phyloP scores from a whole-genome alignment of 257 asterid genomes.

The Ilex aquifolium region DNA sequence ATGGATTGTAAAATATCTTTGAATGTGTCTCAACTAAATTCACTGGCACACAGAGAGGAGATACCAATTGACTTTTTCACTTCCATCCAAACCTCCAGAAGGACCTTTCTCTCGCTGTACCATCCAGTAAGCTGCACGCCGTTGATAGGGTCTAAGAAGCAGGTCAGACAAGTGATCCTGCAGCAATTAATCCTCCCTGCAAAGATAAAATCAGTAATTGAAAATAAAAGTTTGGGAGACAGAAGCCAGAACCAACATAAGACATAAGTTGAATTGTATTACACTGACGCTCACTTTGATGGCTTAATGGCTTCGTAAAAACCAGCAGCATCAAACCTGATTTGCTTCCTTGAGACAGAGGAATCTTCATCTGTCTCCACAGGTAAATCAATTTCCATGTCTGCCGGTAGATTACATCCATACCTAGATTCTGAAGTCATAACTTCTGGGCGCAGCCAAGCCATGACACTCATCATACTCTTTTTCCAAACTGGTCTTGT shows the following conservation, averaged over 20 bases:
- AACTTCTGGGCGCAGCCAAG: conserved; percentile 93
- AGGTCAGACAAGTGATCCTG: conserved; percentile 61
- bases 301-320: conserved; percentile 97
- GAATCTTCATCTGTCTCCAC: conserved; percentile 26
- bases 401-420: conserved; percentile 31
- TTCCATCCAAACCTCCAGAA: conserved; percentile 29
- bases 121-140: conserved; percentile 99
- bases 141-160: conserved; percentile 94
- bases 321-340: conserved; percentile 62
- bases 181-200: conserved; percentile 77
- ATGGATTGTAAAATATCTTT: conserved; percentile 81
- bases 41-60: conserved; percentile 82
- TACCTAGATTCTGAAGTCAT: conserved; percentile 88
- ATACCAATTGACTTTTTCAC: conserved; percentile 38
- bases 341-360: conserved; percentile 30
- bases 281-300: conserved; percentile 64
- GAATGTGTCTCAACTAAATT: conserved; percentile 57
- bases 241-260: conserved; percentile 11
- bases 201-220: background rate
- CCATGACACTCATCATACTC: conserved; percentile 82
- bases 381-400: conserved; percentile 31
- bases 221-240: background rate
- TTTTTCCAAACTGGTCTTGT: conserved; percentile 81
- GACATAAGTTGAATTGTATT: conserved; percentile 4
- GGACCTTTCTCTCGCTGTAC: conserved; percentile 75